Conservation (phyloP, 129 eudicot genomes). For the Flaveria robusta region DNA sequence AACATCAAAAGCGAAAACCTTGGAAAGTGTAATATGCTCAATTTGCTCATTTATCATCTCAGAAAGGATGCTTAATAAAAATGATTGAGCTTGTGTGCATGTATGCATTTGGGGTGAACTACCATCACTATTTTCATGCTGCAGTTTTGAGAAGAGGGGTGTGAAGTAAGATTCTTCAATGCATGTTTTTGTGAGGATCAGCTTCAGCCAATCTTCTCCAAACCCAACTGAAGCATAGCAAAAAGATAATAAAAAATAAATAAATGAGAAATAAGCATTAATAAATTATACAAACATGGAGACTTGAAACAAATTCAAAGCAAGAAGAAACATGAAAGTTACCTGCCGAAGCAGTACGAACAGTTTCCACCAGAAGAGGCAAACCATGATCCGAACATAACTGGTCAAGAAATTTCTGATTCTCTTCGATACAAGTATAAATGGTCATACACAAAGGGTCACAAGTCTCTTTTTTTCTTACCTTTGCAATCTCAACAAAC, state of each 20-base stretch:
- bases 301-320: background rate
- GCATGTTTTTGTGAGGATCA: conserved; percentile 68
- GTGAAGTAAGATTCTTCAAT: conserved; percentile 54
- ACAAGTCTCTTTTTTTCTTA: conserved; percentile 59
- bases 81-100: conserved; percentile 60
- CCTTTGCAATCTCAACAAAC: conserved; percentile 58
- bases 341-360: conserved; percentile 62
- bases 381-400: conserved; percentile 56
- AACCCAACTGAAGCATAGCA: conserved; percentile 47
- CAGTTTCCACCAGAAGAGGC: conserved; percentile 53
- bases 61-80: conserved; percentile 57
- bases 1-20: conserved; percentile 47
- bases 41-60: conserved; percentile 65
- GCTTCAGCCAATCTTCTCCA: conserved; percentile 69
- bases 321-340: background rate
- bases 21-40: conserved; percentile 42
- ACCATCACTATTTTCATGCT: conserved; percentile 17
- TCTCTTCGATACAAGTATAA: conserved; percentile 64
- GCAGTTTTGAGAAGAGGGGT: conserved; percentile 46
- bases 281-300: background rate
- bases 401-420: conserved; percentile 37
- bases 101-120: conserved; percentile 16
- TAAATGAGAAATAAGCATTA: background rate
- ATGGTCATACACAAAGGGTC: conserved; percentile 86
- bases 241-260: background rate